Conservation (phyloP, 1,284 basidiomycete genomes). For the Volvariella surrecta region DNA sequence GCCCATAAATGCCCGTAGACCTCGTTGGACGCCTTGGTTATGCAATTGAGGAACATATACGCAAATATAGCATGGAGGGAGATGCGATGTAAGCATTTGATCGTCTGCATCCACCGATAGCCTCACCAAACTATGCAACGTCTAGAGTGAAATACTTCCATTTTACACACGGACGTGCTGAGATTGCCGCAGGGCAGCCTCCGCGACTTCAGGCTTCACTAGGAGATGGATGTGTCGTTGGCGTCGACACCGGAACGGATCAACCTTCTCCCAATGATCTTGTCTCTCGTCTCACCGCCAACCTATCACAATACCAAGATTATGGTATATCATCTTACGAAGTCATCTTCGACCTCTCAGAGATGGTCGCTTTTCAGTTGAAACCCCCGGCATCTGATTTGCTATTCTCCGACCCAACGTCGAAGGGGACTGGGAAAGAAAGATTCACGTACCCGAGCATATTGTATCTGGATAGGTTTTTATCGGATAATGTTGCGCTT, state of each 20-base stretch:
- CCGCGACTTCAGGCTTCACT: slow-evolving; percentile 13
- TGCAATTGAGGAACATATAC: slow-evolving; percentile 26
- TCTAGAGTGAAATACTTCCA: too few species aligned
- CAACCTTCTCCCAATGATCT: slow-evolving; percentile 44
- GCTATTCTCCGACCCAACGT: slow-evolving; percentile 7
- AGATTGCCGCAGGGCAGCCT: slow-evolving; percentile 15
- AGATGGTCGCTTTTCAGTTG: slow-evolving; percentile 56
- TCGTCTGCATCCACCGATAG: neutral
- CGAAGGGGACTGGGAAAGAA: too few species aligned
- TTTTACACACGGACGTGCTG: slow-evolving; percentile 23
- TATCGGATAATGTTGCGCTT: slow-evolving; percentile 45
- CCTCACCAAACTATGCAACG: slow-evolving; percentile 12
- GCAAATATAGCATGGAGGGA: slow-evolving; percentile 17
- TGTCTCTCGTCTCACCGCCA: slow-evolving; percentile 44
- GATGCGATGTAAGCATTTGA: slow-evolving; percentile 16
- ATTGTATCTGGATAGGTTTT: slow-evolving; percentile 64
- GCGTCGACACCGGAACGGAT: slow-evolving; percentile 22
- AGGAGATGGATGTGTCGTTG: slow-evolving; percentile 24
- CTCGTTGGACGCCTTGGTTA: slow-evolving; percentile 19
- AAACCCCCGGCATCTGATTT: slow-evolving; percentile 28
- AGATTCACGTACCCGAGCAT: slow-evolving; percentile 52
- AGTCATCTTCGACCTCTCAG: slow-evolving; percentile 52
- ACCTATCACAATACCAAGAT: slow-evolving; percentile 27
- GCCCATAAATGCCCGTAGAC: slow-evolving; percentile 14
- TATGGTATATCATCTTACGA: slow-evolving; percentile 28